These are phyloP conservation scores for Suillus subalutaceus DNA, from an alignment of 768 basidiomycete species.

Conservation along the genomic window DNA sequence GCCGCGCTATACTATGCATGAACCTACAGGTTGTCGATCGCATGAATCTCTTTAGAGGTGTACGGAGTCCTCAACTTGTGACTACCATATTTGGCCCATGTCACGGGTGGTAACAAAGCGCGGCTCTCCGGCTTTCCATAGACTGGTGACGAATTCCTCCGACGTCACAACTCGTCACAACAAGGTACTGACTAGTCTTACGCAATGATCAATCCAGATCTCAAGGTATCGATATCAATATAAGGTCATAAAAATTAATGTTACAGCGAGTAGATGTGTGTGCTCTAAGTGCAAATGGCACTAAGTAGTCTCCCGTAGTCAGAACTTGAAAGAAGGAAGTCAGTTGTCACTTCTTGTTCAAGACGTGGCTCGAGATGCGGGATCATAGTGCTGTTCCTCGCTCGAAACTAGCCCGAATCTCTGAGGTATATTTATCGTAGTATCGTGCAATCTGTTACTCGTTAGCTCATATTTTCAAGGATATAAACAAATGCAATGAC, in stretches of 20 bases:
- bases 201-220: neutral
- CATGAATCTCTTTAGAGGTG: no score
- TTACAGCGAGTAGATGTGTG: neutral
- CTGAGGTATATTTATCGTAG: slow-evolving; percentile 95
- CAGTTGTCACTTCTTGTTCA: neutral
- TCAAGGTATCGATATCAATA: neutral
- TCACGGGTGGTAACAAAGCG: no score
- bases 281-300: neutral
- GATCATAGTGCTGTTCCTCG: slow-evolving; percentile 85
- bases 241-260: neutral
- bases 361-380: neutral
- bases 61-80: no score
- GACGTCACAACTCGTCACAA: neutral
- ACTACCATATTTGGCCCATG: no score
- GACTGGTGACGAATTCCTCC: neutral
- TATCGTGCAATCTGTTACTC: slow-evolving; percentile 81
- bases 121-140: no score
- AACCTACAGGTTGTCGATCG: no score
- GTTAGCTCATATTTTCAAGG: slow-evolving; percentile 6
- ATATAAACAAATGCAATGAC: slow-evolving; percentile 13
- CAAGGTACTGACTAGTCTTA: neutral
- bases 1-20: no score
- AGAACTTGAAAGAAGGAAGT: neutral
- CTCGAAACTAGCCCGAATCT: slow-evolving; percentile 97
- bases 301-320: neutral